Evolutionary conservation across 306 rosid species (phyloP).

Genomic region (Corylus avellana): DNA sequence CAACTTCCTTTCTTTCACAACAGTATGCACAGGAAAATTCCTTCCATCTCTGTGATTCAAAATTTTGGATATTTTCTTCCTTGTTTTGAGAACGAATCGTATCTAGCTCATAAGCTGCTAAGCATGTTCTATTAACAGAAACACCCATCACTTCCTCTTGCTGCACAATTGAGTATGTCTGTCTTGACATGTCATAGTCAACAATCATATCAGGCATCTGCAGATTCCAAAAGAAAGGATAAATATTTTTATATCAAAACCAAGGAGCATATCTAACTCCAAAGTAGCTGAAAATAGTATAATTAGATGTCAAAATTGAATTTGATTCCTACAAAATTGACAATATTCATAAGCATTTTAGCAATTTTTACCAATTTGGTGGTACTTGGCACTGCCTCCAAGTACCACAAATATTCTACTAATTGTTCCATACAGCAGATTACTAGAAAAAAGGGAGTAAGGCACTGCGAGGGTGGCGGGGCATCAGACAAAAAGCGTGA

Average conservation of each 20-base stretch:
- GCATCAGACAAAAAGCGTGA: neutral
- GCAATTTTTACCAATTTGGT: neutral
- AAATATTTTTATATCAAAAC: conserved; percentile 13
- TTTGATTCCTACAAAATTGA: neutral
- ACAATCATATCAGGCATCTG: conserved; percentile 94
- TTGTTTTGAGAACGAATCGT: neutral
- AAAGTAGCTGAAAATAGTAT: neutral
- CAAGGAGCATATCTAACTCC: neutral
- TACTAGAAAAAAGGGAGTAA: neutral
- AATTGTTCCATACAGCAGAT: neutral
- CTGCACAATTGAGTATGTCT: conserved; percentile 62
- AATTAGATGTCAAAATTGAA: neutral
- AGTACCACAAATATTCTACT: neutral
- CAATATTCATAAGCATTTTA: neutral
- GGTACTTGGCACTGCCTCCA: neutral
- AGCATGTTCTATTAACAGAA: conserved; percentile 38
- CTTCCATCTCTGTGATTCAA: conserved; percentile 54
- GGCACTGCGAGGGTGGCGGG: neutral
- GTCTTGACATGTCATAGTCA: conserved; percentile 80
- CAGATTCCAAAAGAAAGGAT: conserved; percentile 22
- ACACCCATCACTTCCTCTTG: conserved; percentile 74
- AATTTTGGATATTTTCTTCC: conserved; percentile 31
- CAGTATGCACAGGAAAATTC: conserved; percentile 64
- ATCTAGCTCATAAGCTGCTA: conserved; percentile 27
- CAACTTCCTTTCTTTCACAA: conserved; percentile 69